Conservation (phyloP, 2,329 filamentous ascomycete species). For the Aspergillus ustus region DNA sequence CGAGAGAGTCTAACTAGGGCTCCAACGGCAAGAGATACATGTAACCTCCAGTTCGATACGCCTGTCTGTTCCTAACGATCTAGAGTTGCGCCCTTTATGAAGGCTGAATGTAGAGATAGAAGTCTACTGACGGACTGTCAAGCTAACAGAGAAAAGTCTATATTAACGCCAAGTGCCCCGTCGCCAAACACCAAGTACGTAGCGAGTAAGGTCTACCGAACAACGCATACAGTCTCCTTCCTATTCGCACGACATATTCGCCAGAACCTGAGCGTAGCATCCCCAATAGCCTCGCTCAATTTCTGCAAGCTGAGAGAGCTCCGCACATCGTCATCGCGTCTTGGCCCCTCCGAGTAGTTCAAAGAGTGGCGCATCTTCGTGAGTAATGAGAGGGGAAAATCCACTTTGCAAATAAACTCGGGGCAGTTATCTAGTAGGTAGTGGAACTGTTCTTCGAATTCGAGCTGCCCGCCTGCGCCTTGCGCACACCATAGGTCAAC, state of each 20-base stretch:
- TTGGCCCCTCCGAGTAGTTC: neutral
- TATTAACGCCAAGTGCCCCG: neutral
- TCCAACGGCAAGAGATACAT: too few species aligned
- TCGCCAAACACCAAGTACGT: neutral
- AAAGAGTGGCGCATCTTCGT: neutral
- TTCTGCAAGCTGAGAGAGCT: neutral
- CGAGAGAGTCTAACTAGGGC: too few species aligned
- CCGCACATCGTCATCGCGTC: neutral
- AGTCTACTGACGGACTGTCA: neutral
- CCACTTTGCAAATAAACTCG: neutral
- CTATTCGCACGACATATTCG: neutral
- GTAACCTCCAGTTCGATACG: too few species aligned
- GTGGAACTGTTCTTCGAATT: neutral
- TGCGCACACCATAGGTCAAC: neutral
- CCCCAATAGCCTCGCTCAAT: neutral
- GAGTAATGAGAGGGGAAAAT: neutral
- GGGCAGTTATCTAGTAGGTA: neutral
- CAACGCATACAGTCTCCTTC: neutral
- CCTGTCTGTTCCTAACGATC: too few species aligned
- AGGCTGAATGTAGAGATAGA: too few species aligned
- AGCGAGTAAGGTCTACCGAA: neutral
- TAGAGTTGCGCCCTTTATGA: too few species aligned
- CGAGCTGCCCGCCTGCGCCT: neutral
- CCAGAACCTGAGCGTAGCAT: neutral
- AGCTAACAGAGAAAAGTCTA: neutral